Evolutionary conservation across 805 yeast genomes (phyloP).

Genomic region (Sugiyamaella chiloensis): DNA sequence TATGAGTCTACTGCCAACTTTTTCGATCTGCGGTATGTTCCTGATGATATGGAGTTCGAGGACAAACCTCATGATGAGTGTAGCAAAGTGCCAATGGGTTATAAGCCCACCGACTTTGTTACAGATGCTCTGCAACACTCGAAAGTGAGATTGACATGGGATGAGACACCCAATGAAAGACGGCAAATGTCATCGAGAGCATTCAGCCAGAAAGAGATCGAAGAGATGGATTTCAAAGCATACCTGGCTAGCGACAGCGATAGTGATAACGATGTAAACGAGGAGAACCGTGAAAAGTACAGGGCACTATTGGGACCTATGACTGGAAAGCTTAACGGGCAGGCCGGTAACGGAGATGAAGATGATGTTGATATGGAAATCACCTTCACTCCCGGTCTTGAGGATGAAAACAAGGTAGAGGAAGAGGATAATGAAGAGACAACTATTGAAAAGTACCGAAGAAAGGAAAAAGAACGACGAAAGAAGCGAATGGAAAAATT

Average conservation of each 20-base stretch:
- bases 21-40: constrained; percentile 88
- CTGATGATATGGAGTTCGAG: constrained; percentile 87
- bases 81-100: constrained; percentile 65
- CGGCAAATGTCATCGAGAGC: constrained; percentile 70
- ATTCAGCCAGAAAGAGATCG: constrained; percentile 73
- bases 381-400: constrained; percentile 86
- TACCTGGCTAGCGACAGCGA: constrained; percentile 81
- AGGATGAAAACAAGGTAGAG: constrained; percentile 34
- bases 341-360: constrained; percentile 14
- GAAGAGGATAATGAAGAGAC: constrained; percentile 55
- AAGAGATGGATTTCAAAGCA: constrained; percentile 38
- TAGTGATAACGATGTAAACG: constrained; percentile 46
- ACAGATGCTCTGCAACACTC: constrained; percentile 97
- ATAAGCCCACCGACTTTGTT: constrained; percentile 76
- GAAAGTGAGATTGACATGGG: constrained; percentile 96
- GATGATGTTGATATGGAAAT: constrained; percentile 83
- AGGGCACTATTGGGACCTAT: constrained; percentile 42
- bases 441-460: constrained; percentile 73
- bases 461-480: constrained; percentile 92
- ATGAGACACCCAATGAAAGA: constrained; percentile 94
- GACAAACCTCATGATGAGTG: constrained; percentile 74
- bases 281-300: constrained; percentile 53
- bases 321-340: constrained; percentile 10
- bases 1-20: constrained; percentile 93
- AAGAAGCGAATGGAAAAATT: constrained; percentile 75